These are phyloP conservation scores for Chalciporus chontae DNA, from an alignment of 768 basidiomycete species.

Conservation along the genomic window DNA sequence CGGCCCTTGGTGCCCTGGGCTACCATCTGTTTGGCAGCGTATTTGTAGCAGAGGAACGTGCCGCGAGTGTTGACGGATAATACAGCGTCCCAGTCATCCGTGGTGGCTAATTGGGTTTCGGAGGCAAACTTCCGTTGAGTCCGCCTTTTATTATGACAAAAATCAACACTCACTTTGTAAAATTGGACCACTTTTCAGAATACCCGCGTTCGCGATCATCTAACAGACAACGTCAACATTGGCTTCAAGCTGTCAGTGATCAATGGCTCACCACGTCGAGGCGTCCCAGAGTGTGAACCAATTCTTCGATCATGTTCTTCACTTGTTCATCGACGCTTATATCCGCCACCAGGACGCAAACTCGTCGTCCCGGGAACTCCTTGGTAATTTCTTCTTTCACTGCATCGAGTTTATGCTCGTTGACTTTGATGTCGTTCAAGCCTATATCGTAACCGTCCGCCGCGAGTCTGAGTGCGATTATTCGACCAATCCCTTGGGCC, in stretches of 20 bases:
- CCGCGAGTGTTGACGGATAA: constrained; percentile 40
- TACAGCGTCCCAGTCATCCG: constrained; percentile 32
- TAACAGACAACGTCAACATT: constrained; percentile 4
- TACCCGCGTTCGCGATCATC: constrained; percentile 22
- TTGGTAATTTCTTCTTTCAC: constrained; percentile 13
- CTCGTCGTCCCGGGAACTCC: constrained; percentile 6
- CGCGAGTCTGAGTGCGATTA: constrained; percentile 35
- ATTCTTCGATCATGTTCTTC: constrained; percentile 26
- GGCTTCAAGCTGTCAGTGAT: background rate
- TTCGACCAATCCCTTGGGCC: constrained; percentile 32
- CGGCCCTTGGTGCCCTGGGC: constrained; percentile 40
- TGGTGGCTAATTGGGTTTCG: constrained; percentile 23
- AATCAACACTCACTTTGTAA: constrained; percentile 3
- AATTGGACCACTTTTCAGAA: constrained; percentile 11
- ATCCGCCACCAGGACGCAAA: constrained; percentile 18
- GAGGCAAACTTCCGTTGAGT: background rate
- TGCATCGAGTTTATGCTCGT: constrained; percentile 15
- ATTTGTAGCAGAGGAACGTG: constrained; percentile 39
- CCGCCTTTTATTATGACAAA: too few relatives aligned
- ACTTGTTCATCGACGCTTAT: constrained; percentile 30
- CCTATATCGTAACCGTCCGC: constrained; percentile 35
- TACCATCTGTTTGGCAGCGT: constrained; percentile 43
- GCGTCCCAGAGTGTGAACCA: constrained; percentile 24
- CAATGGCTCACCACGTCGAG: constrained; percentile 32
- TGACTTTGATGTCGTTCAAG: constrained; percentile 32